Evolutionary conservation across 2,329 filamentous ascomycete genomes (phyloP), one percentile per base, ranked within the genome.

Genomic region (Colletotrichum tabaci): DNA sequence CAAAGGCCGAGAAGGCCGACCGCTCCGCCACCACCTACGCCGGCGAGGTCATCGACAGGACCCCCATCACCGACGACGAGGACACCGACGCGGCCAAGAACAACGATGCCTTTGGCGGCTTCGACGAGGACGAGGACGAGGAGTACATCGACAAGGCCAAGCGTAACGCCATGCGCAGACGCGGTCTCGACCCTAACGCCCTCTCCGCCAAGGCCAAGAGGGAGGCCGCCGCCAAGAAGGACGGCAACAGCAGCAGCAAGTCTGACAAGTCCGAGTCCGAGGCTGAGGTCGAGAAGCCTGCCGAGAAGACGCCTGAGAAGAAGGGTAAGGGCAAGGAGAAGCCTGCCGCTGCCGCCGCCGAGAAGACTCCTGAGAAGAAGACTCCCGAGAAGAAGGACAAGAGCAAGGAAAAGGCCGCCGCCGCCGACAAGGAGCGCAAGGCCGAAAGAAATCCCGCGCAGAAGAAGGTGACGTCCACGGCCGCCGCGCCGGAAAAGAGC

Each of bases 111-210:
- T 95, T 95, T 79, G 92, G 90, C 61, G 92, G 88, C 1, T 96
- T 93, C 79, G 90, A 95, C 72, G 92, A 94, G 0, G 90, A 92
- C 0, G 92, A 91, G 79, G 94, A 96, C 78, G 82, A 87, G 76
- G 87, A 90, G 76, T 91, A 92, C 79, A 94, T 95, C 53, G 88
- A 92, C 77, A 90, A 90, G 76, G 92, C 90, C n/a, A 91, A 91
- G 85, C 88, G 89, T 75, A 94, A 92, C 77, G 89, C 90, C 71
- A 88, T 95, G 86, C 90, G 92, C 76, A 89, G 90, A 77, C 92
- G 93, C 79, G 93, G 93, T 72, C 82, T 95, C 64, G 90, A 95
- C 80, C 93, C 93, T 1, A 90, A 88, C 78, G 90, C 88, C 35
- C 82, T 84, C 56, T 73, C 75, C 60, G 82, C 78, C 75, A 79